Conservation (phyloP, 176 grass and related monocot genomes). For the Carex myosuroides region DNA sequence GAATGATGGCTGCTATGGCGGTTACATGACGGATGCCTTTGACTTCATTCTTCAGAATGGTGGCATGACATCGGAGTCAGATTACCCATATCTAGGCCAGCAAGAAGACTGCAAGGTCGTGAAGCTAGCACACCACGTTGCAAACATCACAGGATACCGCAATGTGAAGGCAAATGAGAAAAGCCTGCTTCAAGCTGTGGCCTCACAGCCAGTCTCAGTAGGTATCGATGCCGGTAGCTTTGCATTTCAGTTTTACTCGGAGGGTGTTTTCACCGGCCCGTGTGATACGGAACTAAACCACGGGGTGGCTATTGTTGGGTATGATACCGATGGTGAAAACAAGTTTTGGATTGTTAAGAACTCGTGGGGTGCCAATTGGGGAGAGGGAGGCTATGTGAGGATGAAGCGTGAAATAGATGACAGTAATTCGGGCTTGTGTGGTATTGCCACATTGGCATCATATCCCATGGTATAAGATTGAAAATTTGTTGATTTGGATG, state of each 20-base stretch:
- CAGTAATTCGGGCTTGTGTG: slow-evolving; percentile 16
- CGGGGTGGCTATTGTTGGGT: slow-evolving; percentile 31
- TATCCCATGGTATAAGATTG: slow-evolving; percentile 24
- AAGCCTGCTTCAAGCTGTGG: slow-evolving; percentile 19
- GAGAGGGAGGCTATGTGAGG: slow-evolving; percentile 33
- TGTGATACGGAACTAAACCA: slow-evolving; percentile 29
- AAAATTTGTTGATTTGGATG: not conserved
- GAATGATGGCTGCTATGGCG: slow-evolving; percentile 26
- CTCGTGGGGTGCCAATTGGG: slow-evolving; percentile 34
- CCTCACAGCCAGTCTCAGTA: slow-evolving; percentile 28
- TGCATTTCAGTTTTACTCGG: slow-evolving; percentile 27
- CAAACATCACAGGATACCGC: slow-evolving; percentile 25
- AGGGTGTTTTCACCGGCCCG: slow-evolving; percentile 30
- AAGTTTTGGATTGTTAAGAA: slow-evolving; percentile 43
- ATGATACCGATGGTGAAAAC: slow-evolving; percentile 1
- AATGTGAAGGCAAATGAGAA: slow-evolving; percentile 29
- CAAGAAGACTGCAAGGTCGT: not conserved
- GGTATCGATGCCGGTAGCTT: slow-evolving; percentile 33
- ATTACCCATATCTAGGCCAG: slow-evolving; percentile 24
- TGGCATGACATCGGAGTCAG: slow-evolving; percentile 19
- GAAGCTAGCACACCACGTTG: slow-evolving; percentile 17
- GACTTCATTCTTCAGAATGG: slow-evolving; percentile 27
- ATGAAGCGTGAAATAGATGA: slow-evolving; percentile 17
- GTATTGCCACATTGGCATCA: slow-evolving; percentile 28
- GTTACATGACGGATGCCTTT: slow-evolving; percentile 31